Evolutionary conservation across 2,329 filamentous ascomycete species (phyloP), one percentile per base, ranked within the genome.

Genomic region (Nothomitra cinnamomea): DNA sequence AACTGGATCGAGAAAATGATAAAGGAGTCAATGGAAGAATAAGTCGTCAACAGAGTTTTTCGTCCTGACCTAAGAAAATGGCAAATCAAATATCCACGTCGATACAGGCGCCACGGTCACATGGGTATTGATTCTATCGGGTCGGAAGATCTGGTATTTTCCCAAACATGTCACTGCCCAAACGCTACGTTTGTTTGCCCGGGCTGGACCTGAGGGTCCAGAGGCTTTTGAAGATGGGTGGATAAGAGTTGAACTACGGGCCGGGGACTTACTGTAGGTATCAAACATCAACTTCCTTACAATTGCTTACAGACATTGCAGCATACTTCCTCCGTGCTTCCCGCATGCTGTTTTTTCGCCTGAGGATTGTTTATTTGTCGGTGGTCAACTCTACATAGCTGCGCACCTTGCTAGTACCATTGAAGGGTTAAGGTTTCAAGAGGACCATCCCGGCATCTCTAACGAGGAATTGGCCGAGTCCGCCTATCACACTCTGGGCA

Each of bases 301-400:
- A n/a, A 12, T 3, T 42, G 17, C 51, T 53, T 53, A 53, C 51
- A 42, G 51, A 43, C 3, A 13, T 53, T 22, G 41, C 24, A 55
- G 53, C 22, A 35, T 57, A 21, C 41, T 57, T 43, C 56, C 56
- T 19, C 56, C 56, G n/a, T 53, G 54, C 32, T 57, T 49, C 25
- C 56, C 56, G 21, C 56, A 57, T 45, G 56, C 56, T 13, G 56
- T 56, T 3, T 56, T 57, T 43, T 55, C 55, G n/a, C 53, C 55
- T 38, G 53, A 55, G 13, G 53, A 55, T 50, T 57, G 53, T 38
- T 48, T 57, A 25, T 50, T 51, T n/a, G 56, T 57, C 42, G 54
- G 56, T 56, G 56, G 56, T 13, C 51, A 57, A 49, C 52, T 57
- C 51, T 57, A 56, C 47, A 57, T 54, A 28, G 24, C 56, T 2